phyloP scores from a whole-genome alignment of 352 stramenopile species.

The Phytophthora tubulina region DNA sequence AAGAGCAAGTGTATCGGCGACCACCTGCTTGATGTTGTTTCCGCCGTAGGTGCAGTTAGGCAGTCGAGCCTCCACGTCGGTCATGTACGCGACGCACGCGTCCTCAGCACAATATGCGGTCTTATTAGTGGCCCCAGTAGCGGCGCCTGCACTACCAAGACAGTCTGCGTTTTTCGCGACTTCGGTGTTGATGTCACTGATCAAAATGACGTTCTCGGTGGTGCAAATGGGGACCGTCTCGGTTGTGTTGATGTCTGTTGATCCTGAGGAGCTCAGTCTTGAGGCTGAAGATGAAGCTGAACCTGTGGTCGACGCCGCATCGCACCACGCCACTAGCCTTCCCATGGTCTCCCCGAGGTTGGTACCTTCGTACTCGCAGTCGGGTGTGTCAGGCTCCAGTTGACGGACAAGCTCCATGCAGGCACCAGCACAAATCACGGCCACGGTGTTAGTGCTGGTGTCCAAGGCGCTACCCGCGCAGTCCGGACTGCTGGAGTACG shows the following conservation, averaged over 20 bases:
- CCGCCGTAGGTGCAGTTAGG: constrained; percentile 22
- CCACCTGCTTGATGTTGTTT: constrained; percentile 25
- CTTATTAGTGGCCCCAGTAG: neutral
- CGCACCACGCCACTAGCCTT: constrained; percentile 12
- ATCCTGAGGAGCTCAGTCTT: neutral
- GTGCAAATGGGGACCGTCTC: constrained; percentile 8
- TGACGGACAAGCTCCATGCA: constrained; percentile 28
- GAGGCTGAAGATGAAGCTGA: neutral
- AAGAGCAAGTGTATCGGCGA: constrained; percentile 15
- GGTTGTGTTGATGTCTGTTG: neutral
- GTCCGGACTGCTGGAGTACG: constrained; percentile 24
- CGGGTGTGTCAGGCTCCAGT: constrained; percentile 17
- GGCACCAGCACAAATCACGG: constrained; percentile 14
- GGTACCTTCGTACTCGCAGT: constrained; percentile 27
- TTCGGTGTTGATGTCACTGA: constrained; percentile 12
- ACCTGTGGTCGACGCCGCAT: neutral
- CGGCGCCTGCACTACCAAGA: constrained; percentile 21
- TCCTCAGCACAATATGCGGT: constrained; percentile 11
- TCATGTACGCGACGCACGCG: constrained; percentile 23
- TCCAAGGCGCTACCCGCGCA: constrained; percentile 24
- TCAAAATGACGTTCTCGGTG: constrained; percentile 3
- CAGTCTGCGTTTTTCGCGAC: constrained; percentile 18
- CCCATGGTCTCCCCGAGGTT: constrained; percentile 22
- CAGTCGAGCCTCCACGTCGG: constrained; percentile 12
- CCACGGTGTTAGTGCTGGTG: constrained; percentile 8